Evolutionary conservation across 768 basidiomycete genomes (phyloP), one percentile per base, ranked within the genome.

Genomic region (Amanita molliuscula): DNA sequence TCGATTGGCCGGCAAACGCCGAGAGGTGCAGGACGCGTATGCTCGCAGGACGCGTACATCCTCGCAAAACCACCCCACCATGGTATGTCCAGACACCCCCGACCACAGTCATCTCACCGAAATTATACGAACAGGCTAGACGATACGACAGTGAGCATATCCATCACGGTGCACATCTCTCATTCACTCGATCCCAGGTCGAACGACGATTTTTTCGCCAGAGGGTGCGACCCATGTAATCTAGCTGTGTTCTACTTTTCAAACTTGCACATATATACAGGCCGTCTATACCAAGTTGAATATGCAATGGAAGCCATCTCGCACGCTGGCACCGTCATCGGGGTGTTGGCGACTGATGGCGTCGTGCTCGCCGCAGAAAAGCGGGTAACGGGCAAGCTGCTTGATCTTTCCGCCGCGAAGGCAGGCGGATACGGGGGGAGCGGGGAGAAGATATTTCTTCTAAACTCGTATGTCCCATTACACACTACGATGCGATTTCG

Each of bases 221-320:
- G 95, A 99, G 70, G 95, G 95, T 85, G 64, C 53, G 72, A 62
- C 9, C 23, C 25, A 47, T 45, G 43, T 23, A 50, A 25, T 45
- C 28, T 44, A 29, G 2, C 26, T 34, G 33, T 8, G 23, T 54
- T 25, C 31, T 52, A 44, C 53, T 34, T 52, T 50, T 42, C n/a
- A 42, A 28, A 40, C 26, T 3, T 40, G 58, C 31, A 5, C 31
- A 31, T 31, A 13, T 3, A 16, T 52, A n/a, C 55, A 96, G 93
- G 93, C 57, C 91, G 95, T 54, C 72, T 99, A 50, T 98, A 95
- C 67, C 95, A 95, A 37, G 95, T 98, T 73, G 95, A 99, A 72
- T 99, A 99, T 78, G 95, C 95, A 38, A 96, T 98, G 91, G 96
- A 98, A 65, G 92, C 93, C 52, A 97, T 98, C 74, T 96, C 93